phyloP scores from a whole-genome alignment of 1,139 yeast genomes.

The Candida sanyaensis region DNA sequence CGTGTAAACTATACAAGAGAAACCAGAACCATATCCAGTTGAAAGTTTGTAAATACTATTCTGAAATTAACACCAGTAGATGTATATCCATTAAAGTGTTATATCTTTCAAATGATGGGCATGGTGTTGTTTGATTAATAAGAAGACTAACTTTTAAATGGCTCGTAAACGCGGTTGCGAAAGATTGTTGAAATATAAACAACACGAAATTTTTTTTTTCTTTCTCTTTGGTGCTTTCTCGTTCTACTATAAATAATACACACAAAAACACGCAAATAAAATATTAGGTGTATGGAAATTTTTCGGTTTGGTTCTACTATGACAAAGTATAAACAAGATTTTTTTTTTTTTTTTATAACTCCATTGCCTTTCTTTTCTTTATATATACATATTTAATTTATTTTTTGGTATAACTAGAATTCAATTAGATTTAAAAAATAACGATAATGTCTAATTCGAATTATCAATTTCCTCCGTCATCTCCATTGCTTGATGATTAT shows the following conservation, averaged over 20 bases:
- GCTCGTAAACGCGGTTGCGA: constrained; percentile 1
- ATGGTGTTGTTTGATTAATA: too few relatives aligned
- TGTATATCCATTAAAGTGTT: too few relatives aligned
- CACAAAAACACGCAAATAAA: not conserved
- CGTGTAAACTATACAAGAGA: too few relatives aligned
- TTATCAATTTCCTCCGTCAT: constrained; percentile 59
- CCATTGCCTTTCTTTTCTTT: not conserved
- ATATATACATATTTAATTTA: not conserved
- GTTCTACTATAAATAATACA: not conserved
- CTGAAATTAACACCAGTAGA: too few relatives aligned
- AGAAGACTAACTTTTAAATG: too few relatives aligned
- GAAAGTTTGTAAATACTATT: too few relatives aligned
- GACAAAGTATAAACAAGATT: not conserved
- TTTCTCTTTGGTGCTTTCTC: not conserved
- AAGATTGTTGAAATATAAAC: constrained; percentile 1
- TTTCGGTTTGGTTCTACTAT: too few relatives aligned
- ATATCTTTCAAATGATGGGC: too few relatives aligned
- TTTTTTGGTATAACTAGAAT: not conserved
- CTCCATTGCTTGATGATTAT: constrained; percentile 48
- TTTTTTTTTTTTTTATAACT: too few relatives aligned
- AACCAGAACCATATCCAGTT: too few relatives aligned
- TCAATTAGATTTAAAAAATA: not conserved
- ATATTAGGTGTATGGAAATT: not conserved
- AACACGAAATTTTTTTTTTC: constrained; percentile 2
- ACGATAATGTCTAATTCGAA: constrained; percentile 11